Base-by-base conservation (phyloP, 106 monocot species). In the Allium fistulosum region DNA sequence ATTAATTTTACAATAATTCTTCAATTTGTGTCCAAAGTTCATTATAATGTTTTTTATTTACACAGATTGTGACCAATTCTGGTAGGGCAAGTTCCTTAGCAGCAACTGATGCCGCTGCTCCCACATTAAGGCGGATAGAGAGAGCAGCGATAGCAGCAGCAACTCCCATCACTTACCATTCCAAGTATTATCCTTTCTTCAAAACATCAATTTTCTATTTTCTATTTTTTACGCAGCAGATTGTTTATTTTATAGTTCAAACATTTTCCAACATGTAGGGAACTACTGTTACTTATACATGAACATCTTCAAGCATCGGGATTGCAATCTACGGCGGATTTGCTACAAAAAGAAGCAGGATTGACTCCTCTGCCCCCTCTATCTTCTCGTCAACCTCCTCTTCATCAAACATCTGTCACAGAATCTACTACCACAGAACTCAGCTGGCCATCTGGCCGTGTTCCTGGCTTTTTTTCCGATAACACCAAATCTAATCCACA, bases 81-180 rank as follows among this genome's bases (percentile, higher is more conserved):
- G 99, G 93, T 47, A 85, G 84, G 10, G 99, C 93, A 53, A 93
- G 91, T 71, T 93, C 99, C 62, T 79, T 99, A 62, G 93, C 90
- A 49, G 92, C 99, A 51, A 90, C 99, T 49, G 99, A 99, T 80
- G 99, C 93, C 77, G 99, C 99, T 61, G 99, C 99, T 78, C 99
- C 99, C 28, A 91, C 99, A 61, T 67, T 99, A 59, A 84, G 90
- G 74, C 92, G 99, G 22, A 99, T 99, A 74, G 99, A 99, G 63
- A 86, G 99, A 78, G 99, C 99, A 5, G 87, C 93, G 62, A 93
- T 99, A 73, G 99, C 99, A 76, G 93, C 99, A 67, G 93, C 99
- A 14, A 99, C 99, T 67, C 93, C 99, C 57, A 90, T 99, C 52
- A 83, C 93, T 16, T 99, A 99, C 65, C 87, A 92, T 64, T 89